Evolutionary conservation across 305 asterid genomes (phyloP).

Genomic region (Fraxinus sp.): DNA sequence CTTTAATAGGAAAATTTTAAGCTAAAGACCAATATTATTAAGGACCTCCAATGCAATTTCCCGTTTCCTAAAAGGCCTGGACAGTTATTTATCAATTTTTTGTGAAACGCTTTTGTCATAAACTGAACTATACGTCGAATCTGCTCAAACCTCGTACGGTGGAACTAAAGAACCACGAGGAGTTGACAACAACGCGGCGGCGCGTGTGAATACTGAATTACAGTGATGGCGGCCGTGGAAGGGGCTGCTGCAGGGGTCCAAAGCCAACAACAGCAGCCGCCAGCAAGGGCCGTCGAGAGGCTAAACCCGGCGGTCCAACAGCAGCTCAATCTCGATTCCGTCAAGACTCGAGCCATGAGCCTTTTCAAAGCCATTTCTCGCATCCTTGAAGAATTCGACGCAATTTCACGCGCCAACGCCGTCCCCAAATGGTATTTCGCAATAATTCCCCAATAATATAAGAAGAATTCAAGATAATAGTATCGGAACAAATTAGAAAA

Average conservation of each 20-base stretch:
- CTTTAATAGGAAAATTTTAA: background rate
- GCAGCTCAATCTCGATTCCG: conserved; percentile 89
- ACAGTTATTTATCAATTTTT: background rate
- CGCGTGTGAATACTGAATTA: background rate
- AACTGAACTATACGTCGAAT: background rate
- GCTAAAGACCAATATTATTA: background rate
- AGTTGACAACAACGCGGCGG: background rate
- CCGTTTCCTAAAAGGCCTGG: background rate
- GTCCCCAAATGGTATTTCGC: conserved; percentile 67
- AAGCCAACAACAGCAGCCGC: conserved; percentile 43
- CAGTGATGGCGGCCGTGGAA: conserved; percentile 42
- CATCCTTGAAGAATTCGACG: conserved; percentile 83
- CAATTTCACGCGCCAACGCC: conserved; percentile 66
- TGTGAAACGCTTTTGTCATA: background rate
- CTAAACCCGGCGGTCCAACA: conserved; percentile 84
- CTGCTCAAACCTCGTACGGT: background rate
- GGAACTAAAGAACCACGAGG: background rate
- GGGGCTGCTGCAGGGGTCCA: conserved; percentile 44
- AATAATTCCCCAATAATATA: background rate
- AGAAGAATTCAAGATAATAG: background rate
- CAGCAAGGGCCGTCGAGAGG: conserved; percentile 67
- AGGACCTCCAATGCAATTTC: background rate
- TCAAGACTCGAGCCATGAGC: conserved; percentile 92
- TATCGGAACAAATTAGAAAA: background rate
- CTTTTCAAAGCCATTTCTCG: conserved; percentile 89